phyloP scores from a whole-genome alignment of 306 rosid genomes.

The Cucurbita moschata region DNA sequence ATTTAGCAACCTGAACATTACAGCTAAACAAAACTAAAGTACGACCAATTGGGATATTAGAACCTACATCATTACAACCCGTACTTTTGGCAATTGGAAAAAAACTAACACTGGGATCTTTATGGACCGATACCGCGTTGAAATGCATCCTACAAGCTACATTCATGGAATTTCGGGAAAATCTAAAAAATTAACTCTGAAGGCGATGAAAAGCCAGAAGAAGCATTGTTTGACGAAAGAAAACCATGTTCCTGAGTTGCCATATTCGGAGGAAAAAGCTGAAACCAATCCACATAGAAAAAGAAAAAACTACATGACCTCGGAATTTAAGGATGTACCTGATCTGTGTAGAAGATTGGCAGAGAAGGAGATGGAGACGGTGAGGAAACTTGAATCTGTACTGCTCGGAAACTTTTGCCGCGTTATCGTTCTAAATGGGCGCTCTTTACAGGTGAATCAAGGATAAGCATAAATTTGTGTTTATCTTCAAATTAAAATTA shows the following conservation, averaged over 20 bases:
- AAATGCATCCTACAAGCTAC: background rate
- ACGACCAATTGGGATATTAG: constrained; percentile 4
- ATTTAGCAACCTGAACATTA: constrained; percentile 16
- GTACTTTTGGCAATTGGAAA: background rate
- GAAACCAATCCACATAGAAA: background rate
- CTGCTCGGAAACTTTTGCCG: background rate
- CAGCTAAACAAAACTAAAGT: constrained; percentile 10
- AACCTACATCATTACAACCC: background rate
- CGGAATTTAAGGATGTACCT: background rate
- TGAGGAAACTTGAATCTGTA: background rate
- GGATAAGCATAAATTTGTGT: no score
- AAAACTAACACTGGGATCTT: background rate
- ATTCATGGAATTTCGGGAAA: constrained; percentile 7
- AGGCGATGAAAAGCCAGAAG: background rate
- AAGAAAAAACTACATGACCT: background rate
- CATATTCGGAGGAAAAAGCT: constrained; percentile 3
- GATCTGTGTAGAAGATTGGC: background rate
- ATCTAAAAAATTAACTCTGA: constrained; percentile 6
- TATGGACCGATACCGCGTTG: background rate
- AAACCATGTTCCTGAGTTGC: constrained; percentile 9
- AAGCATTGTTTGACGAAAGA: background rate
- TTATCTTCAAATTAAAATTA: no score
- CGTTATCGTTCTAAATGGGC: no score
- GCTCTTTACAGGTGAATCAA: no score
- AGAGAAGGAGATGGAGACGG: background rate